Base-by-base conservation (phyloP, 1,284 basidiomycete species). In the Xerocomus alliaceus region DNA sequence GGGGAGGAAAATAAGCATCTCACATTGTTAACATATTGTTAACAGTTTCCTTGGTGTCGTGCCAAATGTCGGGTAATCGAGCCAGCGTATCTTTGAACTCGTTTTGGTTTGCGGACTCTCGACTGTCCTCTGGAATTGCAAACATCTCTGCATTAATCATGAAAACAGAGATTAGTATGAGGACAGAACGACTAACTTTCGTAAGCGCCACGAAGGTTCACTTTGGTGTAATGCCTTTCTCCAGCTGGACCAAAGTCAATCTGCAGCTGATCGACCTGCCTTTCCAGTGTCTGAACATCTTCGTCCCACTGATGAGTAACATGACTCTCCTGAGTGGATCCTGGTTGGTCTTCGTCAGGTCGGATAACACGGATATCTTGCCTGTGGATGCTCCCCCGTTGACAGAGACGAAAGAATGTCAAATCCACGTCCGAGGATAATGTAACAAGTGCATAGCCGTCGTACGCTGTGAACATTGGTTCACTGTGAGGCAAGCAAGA, bases 11-110 rank as follows among this genome's bases (percentile, higher is more conserved):
- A 61, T 86, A 26, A 15, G 12, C 18, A 13, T 31, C 66, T 49
- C 47, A 74, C 90, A 79, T 82, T 34, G 88, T 92, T 34, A 90
- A 64, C 63, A 87, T 77, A 57, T 84, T 77, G 29, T 88, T 85
- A 2, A 79, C 65, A 4, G 80, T 78, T 35, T 70, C 73, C 56
- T 86, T 82, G 6, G 73, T 64, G 22, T 78, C 78, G 65, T 86
- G 83, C 84, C 85, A 88, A 63, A 84, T 84, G 5, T 74, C 73
- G 1, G 85, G 81, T 66, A 90, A 81, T 37, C 74, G 79, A 31
- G 86, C 84, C 28, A 89, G 65, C 10, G 80, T 65, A 31, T 86
- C 79, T 62, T 84, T 79, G 7, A 84, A 77, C 1, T 72, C 71
- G 44, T 83, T 78, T 2, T 73, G 74, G 53, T 79, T 69, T 24